These are phyloP conservation scores for Triticum dicoccoides DNA, from an alignment of 176 grass and related monocot genomes.

Conservation along the genomic window DNA sequence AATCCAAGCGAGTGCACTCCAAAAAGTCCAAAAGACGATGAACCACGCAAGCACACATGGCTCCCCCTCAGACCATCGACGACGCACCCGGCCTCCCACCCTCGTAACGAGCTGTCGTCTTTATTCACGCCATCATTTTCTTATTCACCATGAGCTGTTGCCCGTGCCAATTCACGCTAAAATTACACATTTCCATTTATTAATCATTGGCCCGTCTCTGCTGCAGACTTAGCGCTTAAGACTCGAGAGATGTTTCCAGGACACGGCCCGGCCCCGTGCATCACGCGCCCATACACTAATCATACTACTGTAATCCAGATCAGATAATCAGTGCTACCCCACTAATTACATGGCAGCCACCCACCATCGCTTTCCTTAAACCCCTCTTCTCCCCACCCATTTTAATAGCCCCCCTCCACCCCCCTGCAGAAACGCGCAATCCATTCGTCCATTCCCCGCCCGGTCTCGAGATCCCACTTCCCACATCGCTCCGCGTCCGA, in stretches of 20 bases:
- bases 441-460: not conserved
- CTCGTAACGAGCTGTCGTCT: not conserved
- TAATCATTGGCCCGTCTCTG: too few relatives aligned
- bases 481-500: not conserved
- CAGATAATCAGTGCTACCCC: not conserved
- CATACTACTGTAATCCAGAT: not conserved
- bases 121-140: not conserved
- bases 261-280: not conserved
- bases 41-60: not conserved
- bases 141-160: not conserved
- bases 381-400: not conserved
- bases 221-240: not conserved
- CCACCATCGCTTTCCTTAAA: not conserved
- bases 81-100: too few relatives aligned
- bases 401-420: not conserved
- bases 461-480: slow-evolving; percentile 26
- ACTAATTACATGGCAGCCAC: not conserved
- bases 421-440: not conserved
- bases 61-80: not conserved
- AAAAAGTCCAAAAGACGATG: not conserved
- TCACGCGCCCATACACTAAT: not conserved
- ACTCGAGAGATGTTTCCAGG: not conserved
- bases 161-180: not conserved
- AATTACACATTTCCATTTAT: not conserved
- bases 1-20: not conserved